phyloP scores from a whole-genome alignment of 208 protist genomes.

The Wallacemonas sp. region DNA sequence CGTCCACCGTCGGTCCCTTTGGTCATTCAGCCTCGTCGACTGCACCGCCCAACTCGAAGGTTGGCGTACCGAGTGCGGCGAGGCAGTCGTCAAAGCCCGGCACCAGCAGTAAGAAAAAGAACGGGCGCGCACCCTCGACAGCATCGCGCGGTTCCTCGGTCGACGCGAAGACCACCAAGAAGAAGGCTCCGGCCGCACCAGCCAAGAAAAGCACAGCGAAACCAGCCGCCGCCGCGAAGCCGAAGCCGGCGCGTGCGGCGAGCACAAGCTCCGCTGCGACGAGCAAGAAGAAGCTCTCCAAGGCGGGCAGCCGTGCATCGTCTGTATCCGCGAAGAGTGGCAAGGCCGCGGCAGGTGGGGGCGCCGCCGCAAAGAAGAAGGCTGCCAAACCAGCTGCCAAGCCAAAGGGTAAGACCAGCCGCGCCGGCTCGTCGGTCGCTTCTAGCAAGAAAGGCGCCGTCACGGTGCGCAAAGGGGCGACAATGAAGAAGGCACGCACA shows the following conservation, averaged over 20 bases:
- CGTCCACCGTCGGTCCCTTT: constrained; percentile 4
- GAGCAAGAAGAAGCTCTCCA: constrained; percentile 6
- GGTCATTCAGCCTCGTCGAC: not conserved
- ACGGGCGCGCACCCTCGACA: no score
- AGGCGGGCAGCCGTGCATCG: constrained; percentile 14
- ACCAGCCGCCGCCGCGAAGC: not conserved
- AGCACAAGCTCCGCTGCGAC: not conserved
- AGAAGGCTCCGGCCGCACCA: not conserved
- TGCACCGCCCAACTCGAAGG: no score
- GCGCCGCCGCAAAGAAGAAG: not conserved
- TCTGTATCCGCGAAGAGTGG: not conserved
- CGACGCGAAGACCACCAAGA: no score
- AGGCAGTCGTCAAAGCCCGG: not conserved
- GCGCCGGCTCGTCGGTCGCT: not conserved
- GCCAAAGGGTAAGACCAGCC: not conserved
- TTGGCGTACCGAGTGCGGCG: no score
- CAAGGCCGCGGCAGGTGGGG: not conserved
- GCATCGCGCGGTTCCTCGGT: no score
- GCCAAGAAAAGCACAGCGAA: not conserved
- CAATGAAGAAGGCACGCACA: not conserved
- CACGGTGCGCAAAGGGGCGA: not conserved
- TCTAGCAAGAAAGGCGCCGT: constrained; percentile 1
- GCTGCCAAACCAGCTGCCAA: not conserved
- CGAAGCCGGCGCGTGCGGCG: constrained; percentile 1
- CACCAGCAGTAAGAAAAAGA: constrained; percentile 1